Percentiles rank a stretch among this genome's conserved stretches.
phyloP scores from a whole-genome alignment of 2,329 filamentous ascomycete species.

The Cercospora sp. region DNA sequence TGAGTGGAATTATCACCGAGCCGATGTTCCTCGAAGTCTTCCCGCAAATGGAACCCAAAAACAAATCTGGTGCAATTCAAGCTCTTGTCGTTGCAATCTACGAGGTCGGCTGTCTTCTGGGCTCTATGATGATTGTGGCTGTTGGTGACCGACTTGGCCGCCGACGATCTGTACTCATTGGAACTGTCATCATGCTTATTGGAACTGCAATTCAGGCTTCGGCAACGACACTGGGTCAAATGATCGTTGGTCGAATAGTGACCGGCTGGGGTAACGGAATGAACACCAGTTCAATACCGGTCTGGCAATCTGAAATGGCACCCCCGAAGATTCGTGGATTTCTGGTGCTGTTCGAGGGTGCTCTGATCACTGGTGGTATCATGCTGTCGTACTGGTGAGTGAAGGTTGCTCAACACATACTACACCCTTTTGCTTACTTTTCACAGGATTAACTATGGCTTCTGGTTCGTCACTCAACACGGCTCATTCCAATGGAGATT shows the following conservation, averaged over 20 bases:
- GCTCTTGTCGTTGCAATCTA: slow-evolving; percentile 41
- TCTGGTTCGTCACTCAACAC: slow-evolving; percentile 41
- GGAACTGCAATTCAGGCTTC: slow-evolving; percentile 61
- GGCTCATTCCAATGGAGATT: slow-evolving; percentile 53
- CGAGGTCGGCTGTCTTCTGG: slow-evolving; percentile 37
- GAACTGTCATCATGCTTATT: slow-evolving; percentile 58
- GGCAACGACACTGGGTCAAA: slow-evolving; percentile 48
- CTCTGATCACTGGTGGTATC: slow-evolving; percentile 59
- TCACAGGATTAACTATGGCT: slow-evolving; percentile 54
- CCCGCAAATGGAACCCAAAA: slow-evolving; percentile 40
- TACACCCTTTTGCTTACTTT: slow-evolving; percentile 57
- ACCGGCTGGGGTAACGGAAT: slow-evolving; percentile 48
- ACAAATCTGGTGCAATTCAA: slow-evolving; percentile 30
- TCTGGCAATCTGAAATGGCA: slow-evolving; percentile 59
- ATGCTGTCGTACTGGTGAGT: slow-evolving; percentile 52
- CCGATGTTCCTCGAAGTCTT: slow-evolving; percentile 44
- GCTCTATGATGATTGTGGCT: slow-evolving; percentile 43
- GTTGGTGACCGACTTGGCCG: slow-evolving; percentile 61
- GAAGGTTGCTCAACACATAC: slow-evolving; percentile 58
- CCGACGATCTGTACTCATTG: slow-evolving; percentile 58
- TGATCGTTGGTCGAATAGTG: slow-evolving; percentile 54
- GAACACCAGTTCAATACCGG: slow-evolving; percentile 43
- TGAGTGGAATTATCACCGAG: slow-evolving; percentile 46
- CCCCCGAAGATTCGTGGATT: slow-evolving; percentile 91
- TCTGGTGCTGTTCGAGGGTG: slow-evolving; percentile 93